These are phyloP conservation scores for Ustilago cynodontis DNA, from an alignment of 1,284 basidiomycete genomes.

Conservation along the genomic window DNA sequence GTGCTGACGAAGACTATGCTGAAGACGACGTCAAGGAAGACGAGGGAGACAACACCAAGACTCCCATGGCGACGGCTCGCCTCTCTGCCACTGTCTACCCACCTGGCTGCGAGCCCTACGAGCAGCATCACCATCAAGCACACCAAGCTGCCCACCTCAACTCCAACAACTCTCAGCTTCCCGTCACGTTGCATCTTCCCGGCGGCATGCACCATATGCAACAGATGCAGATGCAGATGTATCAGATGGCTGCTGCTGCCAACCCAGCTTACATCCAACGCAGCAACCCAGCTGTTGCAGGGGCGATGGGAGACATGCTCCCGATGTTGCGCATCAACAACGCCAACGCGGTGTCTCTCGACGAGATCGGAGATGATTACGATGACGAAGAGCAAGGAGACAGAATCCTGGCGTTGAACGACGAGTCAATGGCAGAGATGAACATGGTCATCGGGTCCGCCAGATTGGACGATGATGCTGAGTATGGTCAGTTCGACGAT, in stretches of 20 bases:
- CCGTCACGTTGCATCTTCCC: constrained; percentile 33
- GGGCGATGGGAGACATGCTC: constrained; percentile 11
- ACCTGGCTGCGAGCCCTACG: constrained; percentile 41
- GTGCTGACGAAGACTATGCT: constrained; percentile 23
- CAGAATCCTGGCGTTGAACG: constrained; percentile 54
- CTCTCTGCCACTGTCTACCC: constrained; percentile 14
- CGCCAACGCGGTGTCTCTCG: constrained; percentile 52
- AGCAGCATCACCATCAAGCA: constrained; percentile 33
- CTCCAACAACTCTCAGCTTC: constrained; percentile 24
- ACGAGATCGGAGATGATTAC: constrained; percentile 58
- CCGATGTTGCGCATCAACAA: constrained; percentile 49
- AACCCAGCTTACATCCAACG: constrained; percentile 20
- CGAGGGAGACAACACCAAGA: constrained; percentile 29
- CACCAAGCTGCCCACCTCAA: constrained; percentile 16
- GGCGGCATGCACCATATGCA: constrained; percentile 36
- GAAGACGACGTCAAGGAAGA: constrained; percentile 25
- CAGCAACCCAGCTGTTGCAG: background rate
- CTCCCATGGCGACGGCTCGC: constrained; percentile 24
- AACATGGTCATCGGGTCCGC: constrained; percentile 62
- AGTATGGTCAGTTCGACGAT: constrained; percentile 36
- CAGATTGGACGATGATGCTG: constrained; percentile 39
- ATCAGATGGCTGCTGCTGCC: constrained; percentile 21
- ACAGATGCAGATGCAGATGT: constrained; percentile 46
- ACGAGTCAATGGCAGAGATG: constrained; percentile 64
- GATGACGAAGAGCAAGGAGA: constrained; percentile 45